phyloP scores from a whole-genome alignment of 192 early-diverging fungal species.

The Mortierella hygrophila region DNA sequence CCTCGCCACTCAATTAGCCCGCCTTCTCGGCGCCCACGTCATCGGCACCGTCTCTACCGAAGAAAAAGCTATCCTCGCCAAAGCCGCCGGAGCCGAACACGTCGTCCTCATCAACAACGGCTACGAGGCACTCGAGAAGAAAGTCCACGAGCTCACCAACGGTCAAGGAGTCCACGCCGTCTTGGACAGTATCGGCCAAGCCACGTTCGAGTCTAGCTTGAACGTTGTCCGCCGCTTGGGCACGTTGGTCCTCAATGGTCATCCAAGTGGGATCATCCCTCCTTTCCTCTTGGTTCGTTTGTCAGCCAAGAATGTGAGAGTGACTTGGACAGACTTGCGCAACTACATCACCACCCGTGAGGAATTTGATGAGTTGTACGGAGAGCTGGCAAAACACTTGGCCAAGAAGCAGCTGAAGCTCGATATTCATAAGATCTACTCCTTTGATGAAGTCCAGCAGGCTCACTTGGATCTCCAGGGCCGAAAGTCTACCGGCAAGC shows the following conservation, averaged over 20 bases:
- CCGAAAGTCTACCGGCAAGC: constrained; percentile 77
- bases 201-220: constrained; percentile 81
- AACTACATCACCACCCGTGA: constrained; percentile 73
- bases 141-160: constrained; percentile 78
- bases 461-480: constrained; percentile 84
- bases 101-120: constrained; percentile 72
- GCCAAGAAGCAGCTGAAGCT: constrained; percentile 68
- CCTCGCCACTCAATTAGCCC: constrained; percentile 80
- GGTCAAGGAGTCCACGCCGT: constrained; percentile 82
- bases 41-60: constrained; percentile 84
- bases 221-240: constrained; percentile 73
- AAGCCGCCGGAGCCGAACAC: constrained; percentile 73
- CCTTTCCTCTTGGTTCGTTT: constrained; percentile 67
- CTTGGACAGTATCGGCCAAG: constrained; percentile 88
- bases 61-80: constrained; percentile 74
- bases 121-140: constrained; percentile 68
- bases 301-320: constrained; percentile 72
- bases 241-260: constrained; percentile 85
- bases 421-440: constrained; percentile 79
- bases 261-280: constrained; percentile 85
- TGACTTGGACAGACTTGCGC: constrained; percentile 79
- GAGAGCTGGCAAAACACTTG: constrained; percentile 72
- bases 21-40: constrained; percentile 80
- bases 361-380: constrained; percentile 71
- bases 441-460: constrained; percentile 74